Evolutionary conservation across 2,329 filamentous ascomycete genomes (phyloP).

Genomic region (Penicillium sp.): DNA sequence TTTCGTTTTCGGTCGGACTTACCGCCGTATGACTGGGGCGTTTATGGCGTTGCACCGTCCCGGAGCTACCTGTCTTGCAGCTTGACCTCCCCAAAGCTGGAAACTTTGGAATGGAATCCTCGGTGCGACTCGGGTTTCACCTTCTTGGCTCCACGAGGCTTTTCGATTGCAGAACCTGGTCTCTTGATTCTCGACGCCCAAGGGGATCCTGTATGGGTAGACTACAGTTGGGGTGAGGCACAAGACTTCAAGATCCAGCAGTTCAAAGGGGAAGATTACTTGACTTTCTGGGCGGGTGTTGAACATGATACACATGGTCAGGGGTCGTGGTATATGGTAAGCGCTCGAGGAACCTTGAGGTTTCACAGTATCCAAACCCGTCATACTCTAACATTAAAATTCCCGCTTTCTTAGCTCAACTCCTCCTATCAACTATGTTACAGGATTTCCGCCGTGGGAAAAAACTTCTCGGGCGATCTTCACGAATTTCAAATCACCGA

Average conservation of each 20-base stretch:
- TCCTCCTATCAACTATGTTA: background rate
- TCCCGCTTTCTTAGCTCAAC: background rate
- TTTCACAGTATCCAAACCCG: no score
- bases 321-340: background rate
- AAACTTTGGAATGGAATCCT: background rate
- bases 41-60: no score
- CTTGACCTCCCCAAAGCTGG: no score
- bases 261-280: background rate
- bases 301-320: background rate
- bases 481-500: background rate
- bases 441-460: background rate
- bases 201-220: background rate
- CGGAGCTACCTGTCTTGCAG: no score
- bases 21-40: no score
- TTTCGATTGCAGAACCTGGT: background rate
- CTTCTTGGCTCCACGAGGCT: background rate
- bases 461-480: background rate
- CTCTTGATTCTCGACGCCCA: background rate
- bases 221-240: background rate
- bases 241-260: background rate
- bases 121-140: background rate
- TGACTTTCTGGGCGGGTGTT: background rate
- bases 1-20: no score
- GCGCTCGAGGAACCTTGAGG: background rate
- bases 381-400: background rate